These are phyloP conservation scores for Termitomyces sp. DNA, from an alignment of 1,284 basidiomycete genomes.

Conservation along the genomic window DNA sequence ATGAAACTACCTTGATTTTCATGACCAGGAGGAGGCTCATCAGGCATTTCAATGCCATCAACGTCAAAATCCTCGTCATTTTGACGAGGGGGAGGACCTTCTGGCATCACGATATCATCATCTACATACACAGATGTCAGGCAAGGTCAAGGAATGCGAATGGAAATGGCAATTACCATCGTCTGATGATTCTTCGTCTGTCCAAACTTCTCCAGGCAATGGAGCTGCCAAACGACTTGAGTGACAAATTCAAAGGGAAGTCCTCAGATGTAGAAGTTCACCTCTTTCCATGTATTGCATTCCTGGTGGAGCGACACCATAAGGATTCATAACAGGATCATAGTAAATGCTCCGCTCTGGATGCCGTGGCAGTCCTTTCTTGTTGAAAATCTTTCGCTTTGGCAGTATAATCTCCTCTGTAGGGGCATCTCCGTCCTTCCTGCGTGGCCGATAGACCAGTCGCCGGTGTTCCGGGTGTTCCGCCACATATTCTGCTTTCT, in stretches of 20 bases:
- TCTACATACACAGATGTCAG: conserved; percentile 19
- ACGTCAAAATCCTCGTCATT: conserved; percentile 50
- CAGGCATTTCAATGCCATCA: conserved; percentile 85
- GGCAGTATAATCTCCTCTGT: conserved; percentile 40
- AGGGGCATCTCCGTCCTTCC: conserved; percentile 39
- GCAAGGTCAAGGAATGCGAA: neutral
- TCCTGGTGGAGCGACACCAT: conserved; percentile 92
- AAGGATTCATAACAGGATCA: conserved; percentile 90
- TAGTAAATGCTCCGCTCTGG: conserved; percentile 91
- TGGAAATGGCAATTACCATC: conserved; percentile 22
- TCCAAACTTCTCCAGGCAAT: conserved; percentile 56
- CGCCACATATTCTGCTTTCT: conserved; percentile 85
- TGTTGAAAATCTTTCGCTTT: conserved; percentile 69
- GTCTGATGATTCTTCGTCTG: conserved; percentile 49
- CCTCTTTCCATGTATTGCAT: conserved; percentile 90
- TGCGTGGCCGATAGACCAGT: conserved; percentile 62
- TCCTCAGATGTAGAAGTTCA: conserved; percentile 34
- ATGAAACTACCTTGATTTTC: conserved; percentile 12
- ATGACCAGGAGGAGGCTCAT: conserved; percentile 64
- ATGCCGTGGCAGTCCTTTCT: conserved; percentile 77
- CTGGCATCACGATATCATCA: conserved; percentile 66
- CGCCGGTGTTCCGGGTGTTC: conserved; percentile 87
- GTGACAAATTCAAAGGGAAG: neutral
- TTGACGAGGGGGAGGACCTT: conserved; percentile 62
- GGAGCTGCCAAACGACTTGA: conserved; percentile 38